Conservation (phyloP, 306 rosid species). For the Cucumis hystrix region DNA sequence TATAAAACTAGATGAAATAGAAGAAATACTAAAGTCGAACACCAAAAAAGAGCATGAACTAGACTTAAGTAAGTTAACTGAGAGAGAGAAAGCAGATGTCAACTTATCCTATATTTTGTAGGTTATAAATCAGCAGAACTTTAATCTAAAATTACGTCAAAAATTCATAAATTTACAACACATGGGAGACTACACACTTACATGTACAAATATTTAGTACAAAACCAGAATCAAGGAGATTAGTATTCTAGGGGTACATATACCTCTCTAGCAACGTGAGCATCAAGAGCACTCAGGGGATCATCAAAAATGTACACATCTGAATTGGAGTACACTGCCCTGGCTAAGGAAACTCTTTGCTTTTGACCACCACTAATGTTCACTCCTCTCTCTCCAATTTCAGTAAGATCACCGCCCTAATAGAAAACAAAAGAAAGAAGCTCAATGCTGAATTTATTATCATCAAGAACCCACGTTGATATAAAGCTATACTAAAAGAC, state of each 20-base stretch:
- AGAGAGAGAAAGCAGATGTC: background rate
- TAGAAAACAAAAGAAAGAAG: constrained; percentile 9
- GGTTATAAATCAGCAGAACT: background rate
- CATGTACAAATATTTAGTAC: background rate
- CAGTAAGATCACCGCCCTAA: constrained; percentile 68
- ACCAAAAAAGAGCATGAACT: background rate
- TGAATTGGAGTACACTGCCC: constrained; percentile 74
- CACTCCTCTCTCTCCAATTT: constrained; percentile 91
- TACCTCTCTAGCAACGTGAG: constrained; percentile 83
- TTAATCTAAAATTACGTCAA: background rate
- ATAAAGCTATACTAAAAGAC: constrained; percentile 6
- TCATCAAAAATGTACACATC: constrained; percentile 83
- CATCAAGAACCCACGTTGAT: background rate
- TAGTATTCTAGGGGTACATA: background rate
- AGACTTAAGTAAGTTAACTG: background rate
- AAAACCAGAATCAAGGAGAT: background rate
- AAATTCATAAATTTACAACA: background rate
- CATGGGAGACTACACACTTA: background rate
- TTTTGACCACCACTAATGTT: constrained; percentile 95
- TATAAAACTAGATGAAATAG: background rate
- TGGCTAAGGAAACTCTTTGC: constrained; percentile 89
- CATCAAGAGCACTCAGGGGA: constrained; percentile 91
- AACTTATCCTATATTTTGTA: background rate
- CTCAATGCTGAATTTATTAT: background rate
- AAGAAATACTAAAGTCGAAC: background rate